These are phyloP conservation scores for Tricholoma flavovirens DNA, from an alignment of 768 basidiomycete species.

Conservation along the genomic window DNA sequence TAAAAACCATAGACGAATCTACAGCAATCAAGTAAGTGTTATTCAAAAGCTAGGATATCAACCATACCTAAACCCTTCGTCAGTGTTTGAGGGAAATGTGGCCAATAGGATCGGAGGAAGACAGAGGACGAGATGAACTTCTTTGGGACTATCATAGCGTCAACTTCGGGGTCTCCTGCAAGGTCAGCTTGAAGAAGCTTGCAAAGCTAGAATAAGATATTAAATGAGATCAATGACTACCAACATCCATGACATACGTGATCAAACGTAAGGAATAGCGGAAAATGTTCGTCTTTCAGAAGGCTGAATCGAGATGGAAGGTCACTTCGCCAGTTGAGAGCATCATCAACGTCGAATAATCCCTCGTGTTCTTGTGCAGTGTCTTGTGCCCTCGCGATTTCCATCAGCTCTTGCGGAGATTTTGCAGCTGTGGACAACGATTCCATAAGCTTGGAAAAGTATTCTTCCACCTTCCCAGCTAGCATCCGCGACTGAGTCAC, in stretches of 20 bases:
- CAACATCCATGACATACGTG: background rate
- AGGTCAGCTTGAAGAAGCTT: background rate
- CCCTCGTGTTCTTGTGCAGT: background rate
- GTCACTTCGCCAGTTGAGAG: background rate
- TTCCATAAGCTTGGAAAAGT: slow-evolving; percentile 40
- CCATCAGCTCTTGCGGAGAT: slow-evolving; percentile 29
- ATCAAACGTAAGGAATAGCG: background rate
- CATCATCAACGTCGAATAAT: background rate
- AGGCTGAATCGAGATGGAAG: background rate
- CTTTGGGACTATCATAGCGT: background rate
- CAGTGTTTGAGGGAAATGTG: background rate
- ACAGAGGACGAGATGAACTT: background rate
- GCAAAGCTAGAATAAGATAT: background rate
- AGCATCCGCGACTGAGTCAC: slow-evolving; percentile 62
- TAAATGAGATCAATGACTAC: background rate
- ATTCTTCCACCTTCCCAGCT: slow-evolving; percentile 58
- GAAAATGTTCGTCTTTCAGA: background rate
- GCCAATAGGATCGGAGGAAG: background rate
- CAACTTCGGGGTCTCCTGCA: too few relatives aligned
- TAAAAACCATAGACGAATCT: slow-evolving; percentile 62
- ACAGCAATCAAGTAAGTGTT: background rate
- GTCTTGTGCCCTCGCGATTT: background rate
- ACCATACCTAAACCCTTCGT: background rate
- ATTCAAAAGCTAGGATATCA: background rate
- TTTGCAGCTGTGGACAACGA: slow-evolving; percentile 26